These are phyloP conservation scores for Rhododendron vialii DNA, from an alignment of 148 eudicot species.

Conservation along the genomic window DNA sequence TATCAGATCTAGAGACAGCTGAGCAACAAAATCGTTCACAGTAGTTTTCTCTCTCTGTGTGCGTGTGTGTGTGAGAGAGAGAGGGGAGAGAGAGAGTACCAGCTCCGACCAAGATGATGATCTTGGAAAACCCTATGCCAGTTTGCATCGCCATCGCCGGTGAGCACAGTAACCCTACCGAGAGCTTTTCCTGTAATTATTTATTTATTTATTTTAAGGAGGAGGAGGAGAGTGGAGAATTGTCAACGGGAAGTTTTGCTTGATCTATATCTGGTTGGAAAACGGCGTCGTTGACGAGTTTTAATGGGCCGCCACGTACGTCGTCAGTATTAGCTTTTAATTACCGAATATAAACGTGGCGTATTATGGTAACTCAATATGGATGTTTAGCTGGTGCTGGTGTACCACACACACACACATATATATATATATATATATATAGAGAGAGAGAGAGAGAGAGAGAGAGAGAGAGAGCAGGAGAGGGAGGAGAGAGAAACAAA, in stretches of 20 bases:
- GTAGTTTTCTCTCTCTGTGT: not conserved
- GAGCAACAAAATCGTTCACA: not conserved
- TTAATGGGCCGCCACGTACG: too few relatives aligned
- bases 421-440: too few relatives aligned
- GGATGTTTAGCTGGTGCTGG: too few relatives aligned
- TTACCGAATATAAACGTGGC: too few relatives aligned
- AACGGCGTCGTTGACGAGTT: too few relatives aligned
- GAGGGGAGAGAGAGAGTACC: conserved; percentile 22
- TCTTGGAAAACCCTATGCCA: conserved; percentile 55
- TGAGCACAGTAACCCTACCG: not conserved
- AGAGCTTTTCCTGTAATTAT: not conserved
- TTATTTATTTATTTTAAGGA: not conserved
- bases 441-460: too few relatives aligned
- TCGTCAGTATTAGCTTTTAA: too few relatives aligned
- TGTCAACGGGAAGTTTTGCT: not conserved
- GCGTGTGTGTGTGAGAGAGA: not conserved
- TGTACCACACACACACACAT: too few relatives aligned
- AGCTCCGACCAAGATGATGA: conserved; percentile 56
- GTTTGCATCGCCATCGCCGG: conserved; percentile 62
- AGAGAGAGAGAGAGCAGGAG: too few relatives aligned
- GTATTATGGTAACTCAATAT: too few relatives aligned
- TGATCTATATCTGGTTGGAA: too few relatives aligned
- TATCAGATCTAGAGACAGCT: not conserved
- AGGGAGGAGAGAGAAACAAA: too few relatives aligned
- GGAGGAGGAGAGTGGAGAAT: not conserved